Evolutionary conservation across 371 early-diverging fungal genomes (phyloP).

Genomic region (Mortierella sp.): DNA sequence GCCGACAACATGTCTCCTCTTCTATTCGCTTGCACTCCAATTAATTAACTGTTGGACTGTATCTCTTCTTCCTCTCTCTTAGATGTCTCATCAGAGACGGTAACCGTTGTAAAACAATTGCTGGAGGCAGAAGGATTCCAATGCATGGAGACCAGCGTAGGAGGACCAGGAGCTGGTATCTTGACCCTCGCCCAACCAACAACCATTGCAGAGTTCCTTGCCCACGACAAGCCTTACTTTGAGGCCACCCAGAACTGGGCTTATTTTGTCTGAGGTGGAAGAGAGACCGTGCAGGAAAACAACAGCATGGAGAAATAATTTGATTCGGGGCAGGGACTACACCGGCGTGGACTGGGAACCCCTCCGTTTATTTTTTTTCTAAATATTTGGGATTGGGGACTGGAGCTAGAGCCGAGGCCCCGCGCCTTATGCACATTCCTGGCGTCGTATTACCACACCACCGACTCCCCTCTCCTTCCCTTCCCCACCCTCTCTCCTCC

Average conservation of each 20-base stretch:
- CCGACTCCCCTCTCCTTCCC: neutral
- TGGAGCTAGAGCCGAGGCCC: neutral
- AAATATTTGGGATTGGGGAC: too few relatives aligned
- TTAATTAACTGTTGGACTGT: neutral
- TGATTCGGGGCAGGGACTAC: neutral
- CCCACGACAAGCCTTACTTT: slow-evolving; percentile 30
- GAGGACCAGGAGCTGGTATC: slow-evolving; percentile 78
- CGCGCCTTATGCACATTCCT: neutral
- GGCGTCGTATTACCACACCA: neutral
- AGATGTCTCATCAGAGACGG: slow-evolving; percentile 50
- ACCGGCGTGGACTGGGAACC: neutral
- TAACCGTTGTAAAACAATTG: slow-evolving; percentile 60
- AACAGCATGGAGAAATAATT: neutral
- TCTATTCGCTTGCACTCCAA: too few relatives aligned
- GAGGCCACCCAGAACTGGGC: slow-evolving; percentile 32
- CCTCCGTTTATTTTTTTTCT: neutral
- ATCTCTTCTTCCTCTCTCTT: neutral
- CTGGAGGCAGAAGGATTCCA: slow-evolving; percentile 73
- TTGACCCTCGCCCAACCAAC: slow-evolving; percentile 32
- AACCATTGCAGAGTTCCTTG: slow-evolving; percentile 36
- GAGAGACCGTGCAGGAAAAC: neutral
- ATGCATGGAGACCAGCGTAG: slow-evolving; percentile 82
- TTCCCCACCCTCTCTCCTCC: neutral
- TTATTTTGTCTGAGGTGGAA: slow-evolving; percentile 30
- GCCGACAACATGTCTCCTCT: neutral